phyloP scores from a whole-genome alignment of 169 alveolate genomes.

The Plasmodium cynomolgi region DNA sequence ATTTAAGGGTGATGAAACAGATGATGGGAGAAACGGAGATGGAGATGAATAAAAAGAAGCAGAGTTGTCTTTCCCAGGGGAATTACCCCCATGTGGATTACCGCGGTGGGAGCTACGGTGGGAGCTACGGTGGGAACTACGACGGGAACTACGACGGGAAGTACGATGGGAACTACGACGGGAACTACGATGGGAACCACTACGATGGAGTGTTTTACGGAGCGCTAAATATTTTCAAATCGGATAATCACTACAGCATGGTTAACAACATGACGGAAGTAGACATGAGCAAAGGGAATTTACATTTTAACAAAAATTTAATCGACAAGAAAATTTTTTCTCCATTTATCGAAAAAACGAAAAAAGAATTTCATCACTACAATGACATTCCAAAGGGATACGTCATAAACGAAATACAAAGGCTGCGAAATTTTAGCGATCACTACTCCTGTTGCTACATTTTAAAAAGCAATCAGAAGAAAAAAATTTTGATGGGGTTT shows the following conservation, averaged over 20 bases:
- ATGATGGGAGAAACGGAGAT: background rate
- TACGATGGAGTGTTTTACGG: slow-evolving; percentile 37
- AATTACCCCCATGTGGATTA: background rate
- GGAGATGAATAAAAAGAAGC: background rate
- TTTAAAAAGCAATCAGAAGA: slow-evolving; percentile 62
- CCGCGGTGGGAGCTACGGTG: background rate
- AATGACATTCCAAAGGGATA: slow-evolving; percentile 71
- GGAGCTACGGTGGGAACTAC: background rate
- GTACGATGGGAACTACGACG: background rate
- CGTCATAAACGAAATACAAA: slow-evolving; percentile 39
- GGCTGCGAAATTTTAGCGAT: slow-evolving; percentile 65
- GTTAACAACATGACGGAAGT: slow-evolving; percentile 16
- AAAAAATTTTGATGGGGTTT: slow-evolving; percentile 66
- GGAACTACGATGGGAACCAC: background rate
- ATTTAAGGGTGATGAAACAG: background rate
- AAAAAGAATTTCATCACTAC: slow-evolving; percentile 22
- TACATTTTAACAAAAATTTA: slow-evolving; percentile 68
- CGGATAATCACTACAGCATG: background rate
- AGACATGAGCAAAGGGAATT: slow-evolving; percentile 37
- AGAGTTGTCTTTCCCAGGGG: background rate
- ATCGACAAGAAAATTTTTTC: slow-evolving; percentile 54
- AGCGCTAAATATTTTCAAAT: slow-evolving; percentile 16
- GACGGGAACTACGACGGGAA: background rate
- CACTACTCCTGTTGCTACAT: slow-evolving; percentile 71
- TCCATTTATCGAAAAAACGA: slow-evolving; percentile 22